Evolutionary conservation across 139 green algal genomes (phyloP), one percentile per base, ranked within the genome.

Genomic region (Picochlorum costavermella): DNA sequence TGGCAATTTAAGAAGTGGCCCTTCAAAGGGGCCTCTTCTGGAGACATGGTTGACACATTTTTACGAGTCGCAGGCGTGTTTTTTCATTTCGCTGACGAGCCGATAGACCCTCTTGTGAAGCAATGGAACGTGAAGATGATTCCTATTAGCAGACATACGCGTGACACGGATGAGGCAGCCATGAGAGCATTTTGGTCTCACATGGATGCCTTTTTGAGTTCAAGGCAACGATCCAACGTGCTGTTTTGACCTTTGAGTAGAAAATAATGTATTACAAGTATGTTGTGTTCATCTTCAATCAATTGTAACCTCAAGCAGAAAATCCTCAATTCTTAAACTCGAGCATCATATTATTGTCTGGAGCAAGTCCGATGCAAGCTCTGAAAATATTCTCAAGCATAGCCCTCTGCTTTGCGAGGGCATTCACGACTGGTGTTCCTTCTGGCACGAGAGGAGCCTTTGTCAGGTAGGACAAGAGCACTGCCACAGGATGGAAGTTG

Each of bases 321-420:
- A 43, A 25, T 62, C 56, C 29, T 69, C 16, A 61, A 25, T 69
- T 20, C 37, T 45, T 56, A 75, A 86, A 86, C 70, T 96, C 89
- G 48, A 96, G 65, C 50, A 91, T 71, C 92, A 99, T 98, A 78
- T 97, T 95, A 81, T 93, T 95, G 56, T 99, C 94, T 0, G 94
- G 94, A 11, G 81, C 68, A 9, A 99, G 80, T 29, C 94, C 94
- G 0, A 98, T 76, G 70, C 91, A 98, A 4, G 94, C 94, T 16
- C 94, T 79, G 50, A 98, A 76, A 36, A 98, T 76, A 65, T 99
- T 99, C 81, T 99, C 94, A 37, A 99, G 76, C 88, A 95, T 96
- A 8, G 92, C 91, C 12, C 94, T 84, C 82, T 99, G 94, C 81
- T 96, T 96, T 55, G 83, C 64, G 1, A 99, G 84, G 2, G 94